Conservation (phyloP, 1,284 basidiomycete genomes). For the Ceratobasidium sp. region DNA sequence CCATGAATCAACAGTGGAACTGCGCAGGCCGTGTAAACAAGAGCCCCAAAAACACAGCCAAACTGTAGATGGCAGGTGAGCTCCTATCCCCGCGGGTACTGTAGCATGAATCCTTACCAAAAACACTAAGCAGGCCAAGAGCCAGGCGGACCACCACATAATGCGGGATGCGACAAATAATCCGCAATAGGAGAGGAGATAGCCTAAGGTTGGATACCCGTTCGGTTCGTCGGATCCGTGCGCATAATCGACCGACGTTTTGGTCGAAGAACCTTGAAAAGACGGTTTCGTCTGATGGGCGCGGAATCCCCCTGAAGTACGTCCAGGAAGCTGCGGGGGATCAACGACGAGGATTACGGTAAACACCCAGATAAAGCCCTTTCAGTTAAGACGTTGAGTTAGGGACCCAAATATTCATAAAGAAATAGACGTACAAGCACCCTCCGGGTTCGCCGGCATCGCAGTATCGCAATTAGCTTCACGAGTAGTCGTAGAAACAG, state of each 20-base stretch:
- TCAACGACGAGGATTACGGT: background rate
- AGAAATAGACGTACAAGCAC: background rate
- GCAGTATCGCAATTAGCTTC: background rate
- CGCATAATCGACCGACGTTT: background rate
- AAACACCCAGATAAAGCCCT: slow-evolving; percentile 7
- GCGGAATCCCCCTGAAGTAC: background rate
- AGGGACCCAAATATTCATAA: background rate
- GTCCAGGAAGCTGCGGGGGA: background rate
- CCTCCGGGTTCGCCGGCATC: slow-evolving; percentile 2
- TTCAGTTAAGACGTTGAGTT: background rate
- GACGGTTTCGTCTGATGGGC: background rate
- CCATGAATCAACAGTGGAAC: no score
- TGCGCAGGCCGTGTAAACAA: no score
- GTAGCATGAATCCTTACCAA: no score
- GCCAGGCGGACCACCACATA: no score
- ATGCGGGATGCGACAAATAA: background rate
- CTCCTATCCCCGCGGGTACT: no score
- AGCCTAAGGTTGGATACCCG: background rate
- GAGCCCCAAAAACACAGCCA: no score
- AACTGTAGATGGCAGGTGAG: no score
- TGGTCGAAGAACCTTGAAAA: background rate
- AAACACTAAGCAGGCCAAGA: no score
- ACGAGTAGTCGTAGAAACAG: background rate
- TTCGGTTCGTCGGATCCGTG: background rate
- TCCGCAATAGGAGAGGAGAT: background rate